Evolutionary conservation across 495 filamentous ascomycete species (phyloP).

Genomic region (Clavariopsis aquatica): DNA sequence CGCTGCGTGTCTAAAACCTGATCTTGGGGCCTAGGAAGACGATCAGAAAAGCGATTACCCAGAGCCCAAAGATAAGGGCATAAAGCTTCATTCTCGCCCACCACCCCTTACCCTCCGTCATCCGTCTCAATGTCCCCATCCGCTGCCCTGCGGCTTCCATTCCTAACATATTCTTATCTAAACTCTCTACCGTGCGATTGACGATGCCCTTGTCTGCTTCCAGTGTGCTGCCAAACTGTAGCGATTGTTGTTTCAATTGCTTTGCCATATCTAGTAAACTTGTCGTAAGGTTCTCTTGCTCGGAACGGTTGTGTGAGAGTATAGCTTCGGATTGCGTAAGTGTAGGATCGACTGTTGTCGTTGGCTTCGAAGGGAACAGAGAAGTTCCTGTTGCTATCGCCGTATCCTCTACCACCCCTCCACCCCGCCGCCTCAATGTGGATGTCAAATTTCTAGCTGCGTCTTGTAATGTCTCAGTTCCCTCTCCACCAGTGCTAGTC

Average conservation of each 20-base stretch:
- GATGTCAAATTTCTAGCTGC: slow-evolving; percentile 36
- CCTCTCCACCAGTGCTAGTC: slow-evolving; percentile 18
- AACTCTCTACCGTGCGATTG: slow-evolving; percentile 64
- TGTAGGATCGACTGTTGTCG: slow-evolving; percentile 37
- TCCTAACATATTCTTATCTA: slow-evolving; percentile 71
- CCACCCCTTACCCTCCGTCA: slow-evolving; percentile 86
- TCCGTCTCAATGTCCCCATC: slow-evolving; percentile 71
- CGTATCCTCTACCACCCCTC: slow-evolving; percentile 7
- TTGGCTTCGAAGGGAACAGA: slow-evolving; percentile 38
- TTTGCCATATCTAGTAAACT: slow-evolving; percentile 76
- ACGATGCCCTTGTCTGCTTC: slow-evolving; percentile 71
- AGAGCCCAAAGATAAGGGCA: slow-evolving; percentile 76
- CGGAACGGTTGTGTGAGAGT: slow-evolving; percentile 69
- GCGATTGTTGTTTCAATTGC: slow-evolving; percentile 72
- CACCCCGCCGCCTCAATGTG: slow-evolving; percentile 41
- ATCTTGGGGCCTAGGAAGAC: slow-evolving; percentile 84
- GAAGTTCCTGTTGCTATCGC: slow-evolving; percentile 36
- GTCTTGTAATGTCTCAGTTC: slow-evolving; percentile 26
- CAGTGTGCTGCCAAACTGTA: slow-evolving; percentile 68
- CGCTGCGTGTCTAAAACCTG: slow-evolving; percentile 62
- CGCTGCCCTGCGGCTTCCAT: slow-evolving; percentile 72
- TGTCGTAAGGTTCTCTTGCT: slow-evolving; percentile 81
- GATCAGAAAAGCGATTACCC: slow-evolving; percentile 70
- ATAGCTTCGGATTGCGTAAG: slow-evolving; percentile 61
- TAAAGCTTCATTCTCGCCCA: slow-evolving; percentile 84